These are phyloP conservation scores for Fusarium solani-melongenae DNA, from an alignment of 2,329 filamentous ascomycete genomes.

Conservation along the genomic window DNA sequence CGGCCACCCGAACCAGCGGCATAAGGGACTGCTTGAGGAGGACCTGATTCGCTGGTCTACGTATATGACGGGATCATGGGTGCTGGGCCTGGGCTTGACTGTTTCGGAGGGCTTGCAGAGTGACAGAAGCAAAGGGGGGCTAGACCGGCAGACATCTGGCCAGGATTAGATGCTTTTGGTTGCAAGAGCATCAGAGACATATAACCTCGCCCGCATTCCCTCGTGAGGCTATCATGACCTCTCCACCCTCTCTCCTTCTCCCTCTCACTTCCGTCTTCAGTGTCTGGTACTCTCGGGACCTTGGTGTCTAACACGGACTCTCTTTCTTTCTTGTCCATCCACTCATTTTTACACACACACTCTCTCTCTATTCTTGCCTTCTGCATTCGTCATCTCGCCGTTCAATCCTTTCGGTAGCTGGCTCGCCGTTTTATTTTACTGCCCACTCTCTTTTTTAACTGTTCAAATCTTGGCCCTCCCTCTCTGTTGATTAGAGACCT, in stretches of 20 bases:
- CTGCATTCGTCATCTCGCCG: slow-evolving; percentile 37
- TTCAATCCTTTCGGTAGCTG: slow-evolving; percentile 50
- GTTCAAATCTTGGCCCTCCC: slow-evolving; percentile 5
- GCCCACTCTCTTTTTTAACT: slow-evolving; percentile 8
- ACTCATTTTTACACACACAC: neutral
- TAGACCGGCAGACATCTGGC: neutral
- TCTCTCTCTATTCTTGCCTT: neutral
- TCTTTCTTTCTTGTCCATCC: slow-evolving; percentile 11
- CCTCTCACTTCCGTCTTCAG: slow-evolving; percentile 28
- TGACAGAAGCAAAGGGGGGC: slow-evolving; percentile 7
- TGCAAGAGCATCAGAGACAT: slow-evolving; percentile 27
- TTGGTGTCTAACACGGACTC: neutral
- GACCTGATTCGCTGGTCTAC: neutral
- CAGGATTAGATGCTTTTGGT: neutral
- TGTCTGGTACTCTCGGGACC: slow-evolving; percentile 31
- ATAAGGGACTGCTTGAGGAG: slow-evolving; percentile 11
- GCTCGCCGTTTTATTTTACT: slow-evolving; percentile 34
- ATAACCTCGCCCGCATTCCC: slow-evolving; percentile 44
- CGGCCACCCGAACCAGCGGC: slow-evolving; percentile 11
- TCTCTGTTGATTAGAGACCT: slow-evolving; percentile 29
- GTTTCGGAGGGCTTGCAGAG: slow-evolving; percentile 31
- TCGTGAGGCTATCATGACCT: slow-evolving; percentile 27
- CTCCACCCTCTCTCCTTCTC: neutral
- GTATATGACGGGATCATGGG: neutral
- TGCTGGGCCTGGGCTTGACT: neutral